Evolutionary conservation across 1,284 basidiomycete species (phyloP).

Genomic region (Trametes pubescens): DNA sequence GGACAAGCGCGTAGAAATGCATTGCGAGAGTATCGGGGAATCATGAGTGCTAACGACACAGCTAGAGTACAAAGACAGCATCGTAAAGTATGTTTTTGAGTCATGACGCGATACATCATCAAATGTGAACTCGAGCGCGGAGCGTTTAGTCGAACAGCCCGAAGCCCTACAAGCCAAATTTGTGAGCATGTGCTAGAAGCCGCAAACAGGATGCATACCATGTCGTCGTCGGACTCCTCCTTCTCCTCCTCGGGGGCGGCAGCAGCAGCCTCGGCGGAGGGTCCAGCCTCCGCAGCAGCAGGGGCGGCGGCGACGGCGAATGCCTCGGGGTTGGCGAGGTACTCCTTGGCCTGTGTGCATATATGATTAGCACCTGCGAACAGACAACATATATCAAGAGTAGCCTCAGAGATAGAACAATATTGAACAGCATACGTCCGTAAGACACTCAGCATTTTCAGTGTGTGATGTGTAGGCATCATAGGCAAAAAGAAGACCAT

Average conservation of each 20-base stretch:
- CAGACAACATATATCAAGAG: slow-evolving; percentile 22
- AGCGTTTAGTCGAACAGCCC: slow-evolving; percentile 86
- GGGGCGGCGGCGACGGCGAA: slow-evolving; percentile 85
- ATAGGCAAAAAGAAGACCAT: slow-evolving; percentile 42
- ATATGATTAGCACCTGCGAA: slow-evolving; percentile 28
- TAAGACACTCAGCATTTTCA: slow-evolving; percentile 82
- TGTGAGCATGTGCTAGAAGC: not conserved
- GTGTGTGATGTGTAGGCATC: slow-evolving; percentile 62
- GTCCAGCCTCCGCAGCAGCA: slow-evolving; percentile 61
- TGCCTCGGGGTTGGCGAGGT: slow-evolving; percentile 96
- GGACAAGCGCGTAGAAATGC: slow-evolving; percentile 2
- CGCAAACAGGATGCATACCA: slow-evolving; percentile 55
- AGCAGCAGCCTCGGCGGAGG: slow-evolving; percentile 56
- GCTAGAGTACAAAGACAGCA: slow-evolving; percentile 32
- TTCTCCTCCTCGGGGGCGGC: slow-evolving; percentile 71
- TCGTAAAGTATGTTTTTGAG: slow-evolving; percentile 32
- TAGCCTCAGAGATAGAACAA: slow-evolving; percentile 39
- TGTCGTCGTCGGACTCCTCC: slow-evolving; percentile 82
- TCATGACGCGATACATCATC: slow-evolving; percentile 36
- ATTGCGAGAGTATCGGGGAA: slow-evolving; percentile 24
- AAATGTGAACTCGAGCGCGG: slow-evolving; percentile 18
- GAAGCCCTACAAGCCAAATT: slow-evolving; percentile 61
- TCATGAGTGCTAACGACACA: slow-evolving; percentile 34
- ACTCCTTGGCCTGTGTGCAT: slow-evolving; percentile 84
- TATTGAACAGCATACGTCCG: slow-evolving; percentile 54